Base-by-base conservation (phyloP, 805 yeast species). In the Saturnispora besseyi region DNA sequence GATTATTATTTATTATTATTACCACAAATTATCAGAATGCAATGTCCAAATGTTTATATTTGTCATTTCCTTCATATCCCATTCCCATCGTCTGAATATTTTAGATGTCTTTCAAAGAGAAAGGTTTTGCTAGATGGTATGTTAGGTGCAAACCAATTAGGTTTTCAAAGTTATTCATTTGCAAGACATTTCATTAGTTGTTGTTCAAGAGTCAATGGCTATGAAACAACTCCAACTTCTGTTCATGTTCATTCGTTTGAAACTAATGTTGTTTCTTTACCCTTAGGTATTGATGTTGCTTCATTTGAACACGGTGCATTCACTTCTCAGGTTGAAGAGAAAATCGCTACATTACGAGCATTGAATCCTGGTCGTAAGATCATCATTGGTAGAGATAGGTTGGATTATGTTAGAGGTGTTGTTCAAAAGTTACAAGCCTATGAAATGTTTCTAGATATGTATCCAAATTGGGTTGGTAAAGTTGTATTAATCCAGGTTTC, bases 1-100 rank as follows among this genome's bases (percentile, higher is more conserved):
- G 97, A 90, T 67, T 89, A 87, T 67, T 87, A 90, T 61, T 69
- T 90, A 53, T 67, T 89, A 54, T 68, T 90, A 41, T 70, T 90
- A 51, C 97, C 97, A 2, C 93, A 84, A 61, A 73, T 90, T 65
- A 68, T 90, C 55, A 75, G 96, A 56, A 81, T 83, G 84, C 79
- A 77, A 59, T 72, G 84, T 45, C 87, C 87, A 2, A 78, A 82
- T 50, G 85, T 87, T 5, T 72, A 72, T 53, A 84, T 90, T 55
- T 93, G 91, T 12, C 78, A 86, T 48, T 89, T 78, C 65, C 67
- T 90, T 56, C 96, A 90, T 64, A 77, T 87, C 3, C 96, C 97
- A n/a, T 90, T 91, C 75, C 96, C 97, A 11, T 82, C 96, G 26
- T 82, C 89, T 15, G 99, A 93, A 66, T 89, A 90, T 64, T 88